Percentiles rank a stretch among this genome's conserved stretches.
These are phyloP conservation scores for Parathielavia appendiculata DNA, from an alignment of 495 filamentous ascomycete genomes.

Conservation along the genomic window DNA sequence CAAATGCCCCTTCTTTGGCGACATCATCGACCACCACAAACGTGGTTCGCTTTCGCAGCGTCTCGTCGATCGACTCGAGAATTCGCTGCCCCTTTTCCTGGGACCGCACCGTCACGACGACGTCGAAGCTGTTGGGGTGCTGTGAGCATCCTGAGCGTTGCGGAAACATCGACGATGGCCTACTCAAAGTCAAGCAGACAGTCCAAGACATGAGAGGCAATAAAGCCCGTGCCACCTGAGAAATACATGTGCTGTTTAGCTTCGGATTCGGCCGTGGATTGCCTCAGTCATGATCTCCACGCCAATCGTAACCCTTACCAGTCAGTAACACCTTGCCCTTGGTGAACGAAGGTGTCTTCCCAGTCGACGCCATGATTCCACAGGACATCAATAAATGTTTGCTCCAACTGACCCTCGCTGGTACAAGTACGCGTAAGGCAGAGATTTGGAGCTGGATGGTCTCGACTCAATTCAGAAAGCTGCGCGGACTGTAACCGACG, in stretches of 20 bases:
- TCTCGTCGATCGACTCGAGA: slow-evolving; percentile 27
- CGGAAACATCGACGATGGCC: background rate
- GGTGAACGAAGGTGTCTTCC: background rate
- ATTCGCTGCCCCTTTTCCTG: slow-evolving; percentile 37
- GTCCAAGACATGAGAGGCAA: slow-evolving; percentile 40
- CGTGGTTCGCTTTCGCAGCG: slow-evolving; percentile 17
- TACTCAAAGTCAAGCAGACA: slow-evolving; percentile 32
- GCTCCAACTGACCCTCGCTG: too few species aligned
- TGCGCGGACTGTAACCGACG: too few species aligned
- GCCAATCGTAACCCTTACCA: slow-evolving; percentile 15
- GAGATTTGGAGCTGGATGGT: too few species aligned
- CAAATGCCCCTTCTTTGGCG: slow-evolving; percentile 32
- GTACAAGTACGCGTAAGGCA: too few species aligned
- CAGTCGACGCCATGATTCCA: slow-evolving; percentile 7
- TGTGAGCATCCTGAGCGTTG: background rate
- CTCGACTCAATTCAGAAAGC: too few species aligned
- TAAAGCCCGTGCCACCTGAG: slow-evolving; percentile 39
- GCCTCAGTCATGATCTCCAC: too few species aligned
- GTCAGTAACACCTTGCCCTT: slow-evolving; percentile 31
- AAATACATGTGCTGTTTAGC: too few species aligned
- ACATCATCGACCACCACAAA: slow-evolving; percentile 38
- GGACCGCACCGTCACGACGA: slow-evolving; percentile 39
- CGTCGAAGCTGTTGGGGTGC: slow-evolving; percentile 27
- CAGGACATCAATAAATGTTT: too few species aligned
- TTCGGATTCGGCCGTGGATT: background rate